Conservation (phyloP, 495 filamentous ascomycete genomes). For the Trichoderma reesei region DNA sequence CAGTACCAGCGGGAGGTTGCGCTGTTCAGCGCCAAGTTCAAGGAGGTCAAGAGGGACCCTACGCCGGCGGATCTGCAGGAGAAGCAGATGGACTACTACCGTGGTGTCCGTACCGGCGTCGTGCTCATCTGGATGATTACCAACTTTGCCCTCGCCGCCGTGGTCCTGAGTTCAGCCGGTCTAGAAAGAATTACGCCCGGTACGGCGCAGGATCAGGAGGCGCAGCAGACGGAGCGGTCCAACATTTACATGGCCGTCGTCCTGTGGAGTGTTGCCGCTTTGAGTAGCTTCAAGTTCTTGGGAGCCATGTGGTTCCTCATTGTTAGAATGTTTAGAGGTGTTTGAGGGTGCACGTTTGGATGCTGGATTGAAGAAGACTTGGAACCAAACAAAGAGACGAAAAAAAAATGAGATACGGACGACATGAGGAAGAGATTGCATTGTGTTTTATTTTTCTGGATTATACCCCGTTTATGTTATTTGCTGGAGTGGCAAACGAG, state of each 20-base stretch:
- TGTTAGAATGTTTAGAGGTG: conserved; percentile 73
- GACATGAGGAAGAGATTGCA: background rate
- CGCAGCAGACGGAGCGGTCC: conserved; percentile 35
- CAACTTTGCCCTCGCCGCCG: conserved; percentile 80
- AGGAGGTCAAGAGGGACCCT: conserved; percentile 52
- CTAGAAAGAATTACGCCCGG: conserved; percentile 52
- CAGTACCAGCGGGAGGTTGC: conserved; percentile 83
- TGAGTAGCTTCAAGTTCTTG: conserved; percentile 81
- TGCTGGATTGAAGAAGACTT: background rate
- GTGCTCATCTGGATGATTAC: conserved; percentile 95
- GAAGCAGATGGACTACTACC: conserved; percentile 96
- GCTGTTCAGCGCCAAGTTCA: conserved; percentile 59
- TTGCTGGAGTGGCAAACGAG: background rate
- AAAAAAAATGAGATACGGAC: background rate
- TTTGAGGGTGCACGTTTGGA: conserved; percentile 21
- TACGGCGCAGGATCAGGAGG: conserved; percentile 24
- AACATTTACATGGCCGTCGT: conserved; percentile 86
- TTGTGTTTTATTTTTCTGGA: background rate
- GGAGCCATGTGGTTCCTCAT: conserved; percentile 94
- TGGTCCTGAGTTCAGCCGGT: conserved; percentile 80
- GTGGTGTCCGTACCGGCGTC: conserved; percentile 83
- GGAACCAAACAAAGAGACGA: background rate
- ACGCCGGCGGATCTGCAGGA: conserved; percentile 53
- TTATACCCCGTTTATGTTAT: conserved; percentile 4
- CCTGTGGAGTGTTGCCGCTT: conserved; percentile 81